Conservation (phyloP, 1,139 yeast species). For the Nakaseomyces uthaithaninus region DNA sequence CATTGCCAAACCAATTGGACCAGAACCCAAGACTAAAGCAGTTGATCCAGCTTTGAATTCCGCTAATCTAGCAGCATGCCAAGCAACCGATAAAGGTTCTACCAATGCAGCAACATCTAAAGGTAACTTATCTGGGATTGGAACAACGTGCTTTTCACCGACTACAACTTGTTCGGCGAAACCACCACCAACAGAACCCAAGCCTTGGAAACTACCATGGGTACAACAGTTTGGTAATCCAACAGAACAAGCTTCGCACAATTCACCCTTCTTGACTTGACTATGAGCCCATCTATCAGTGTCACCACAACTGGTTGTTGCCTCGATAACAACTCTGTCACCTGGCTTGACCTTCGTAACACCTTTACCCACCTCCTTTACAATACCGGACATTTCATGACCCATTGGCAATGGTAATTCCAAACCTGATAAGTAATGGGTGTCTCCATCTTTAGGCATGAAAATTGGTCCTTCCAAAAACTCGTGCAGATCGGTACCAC, state of each 20-base stretch:
- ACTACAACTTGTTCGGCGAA: conserved; percentile 40
- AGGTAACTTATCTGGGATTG: conserved; percentile 40
- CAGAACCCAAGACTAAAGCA: conserved; percentile 45
- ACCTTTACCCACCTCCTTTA: conserved; percentile 32
- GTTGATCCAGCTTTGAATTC: conserved; percentile 35
- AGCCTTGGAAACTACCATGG: conserved; percentile 38
- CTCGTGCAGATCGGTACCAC: conserved; percentile 47
- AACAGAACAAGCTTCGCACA: conserved; percentile 38
- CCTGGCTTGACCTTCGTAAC: conserved; percentile 35
- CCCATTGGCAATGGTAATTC: conserved; percentile 42
- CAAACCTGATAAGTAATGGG: conserved; percentile 31
- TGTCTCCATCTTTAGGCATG: conserved; percentile 31
- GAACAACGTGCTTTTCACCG: conserved; percentile 35
- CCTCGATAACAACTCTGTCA: conserved; percentile 43
- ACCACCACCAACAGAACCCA: conserved; percentile 42
- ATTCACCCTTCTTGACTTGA: conserved; percentile 16
- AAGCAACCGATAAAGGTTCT: conserved; percentile 45
- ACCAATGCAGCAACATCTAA: conserved; percentile 44
- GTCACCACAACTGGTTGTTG: conserved; percentile 45
- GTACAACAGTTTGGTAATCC: conserved; percentile 44
- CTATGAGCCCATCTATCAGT: conserved; percentile 16
- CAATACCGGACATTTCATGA: conserved; percentile 45
- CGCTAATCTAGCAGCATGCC: conserved; percentile 44
- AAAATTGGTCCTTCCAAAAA: conserved; percentile 42
- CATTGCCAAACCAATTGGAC: conserved; percentile 47